Percentiles rank a stretch among this genome's conserved stretches.
Evolutionary conservation across 768 basidiomycete genomes (phyloP).

Genomic region (Panaeolus cyanescens): DNA sequence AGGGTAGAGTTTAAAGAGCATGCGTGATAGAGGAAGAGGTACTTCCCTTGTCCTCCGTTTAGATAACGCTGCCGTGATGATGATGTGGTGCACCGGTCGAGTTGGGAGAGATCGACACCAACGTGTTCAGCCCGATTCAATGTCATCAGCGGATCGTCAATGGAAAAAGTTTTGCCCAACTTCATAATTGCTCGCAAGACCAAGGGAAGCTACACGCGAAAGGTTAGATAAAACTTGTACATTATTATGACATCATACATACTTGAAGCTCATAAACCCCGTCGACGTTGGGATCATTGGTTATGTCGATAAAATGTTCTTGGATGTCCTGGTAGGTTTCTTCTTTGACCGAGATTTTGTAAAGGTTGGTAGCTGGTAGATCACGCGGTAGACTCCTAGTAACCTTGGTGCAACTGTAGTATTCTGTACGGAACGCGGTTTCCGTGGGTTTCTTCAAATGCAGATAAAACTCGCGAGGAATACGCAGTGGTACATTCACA

Average conservation of each 20-base stretch:
- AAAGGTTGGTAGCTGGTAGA: conserved; percentile 75
- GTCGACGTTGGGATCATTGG: conserved; percentile 92
- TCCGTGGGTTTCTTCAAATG: conserved; percentile 76
- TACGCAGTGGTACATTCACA: conserved; percentile 77
- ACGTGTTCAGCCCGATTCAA: conserved; percentile 80
- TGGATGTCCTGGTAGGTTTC: conserved; percentile 81
- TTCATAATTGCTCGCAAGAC: conserved; percentile 78
- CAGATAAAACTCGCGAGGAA: conserved; percentile 92
- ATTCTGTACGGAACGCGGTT: conserved; percentile 66
- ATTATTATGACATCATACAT: conserved; percentile 12
- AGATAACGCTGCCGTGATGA: conserved; percentile 73
- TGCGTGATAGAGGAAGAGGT: conserved; percentile 89
- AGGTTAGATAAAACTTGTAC: not conserved
- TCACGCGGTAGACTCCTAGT: conserved; percentile 79
- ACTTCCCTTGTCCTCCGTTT: conserved; percentile 70
- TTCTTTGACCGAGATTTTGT: conserved; percentile 82
- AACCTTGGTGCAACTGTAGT: conserved; percentile 74
- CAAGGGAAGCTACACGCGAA: conserved; percentile 67
- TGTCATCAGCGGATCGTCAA: conserved; percentile 66
- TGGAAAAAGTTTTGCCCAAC: conserved; percentile 81
- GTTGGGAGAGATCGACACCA: conserved; percentile 82
- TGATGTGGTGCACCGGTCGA: conserved; percentile 63
- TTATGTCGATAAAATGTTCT: conserved; percentile 90
- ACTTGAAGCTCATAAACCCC: conserved; percentile 95
- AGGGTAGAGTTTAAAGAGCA: conserved; percentile 70